These are phyloP conservation scores for Botrytis medusae DNA, from an alignment of 2,329 filamentous ascomycete species.

Conservation along the genomic window DNA sequence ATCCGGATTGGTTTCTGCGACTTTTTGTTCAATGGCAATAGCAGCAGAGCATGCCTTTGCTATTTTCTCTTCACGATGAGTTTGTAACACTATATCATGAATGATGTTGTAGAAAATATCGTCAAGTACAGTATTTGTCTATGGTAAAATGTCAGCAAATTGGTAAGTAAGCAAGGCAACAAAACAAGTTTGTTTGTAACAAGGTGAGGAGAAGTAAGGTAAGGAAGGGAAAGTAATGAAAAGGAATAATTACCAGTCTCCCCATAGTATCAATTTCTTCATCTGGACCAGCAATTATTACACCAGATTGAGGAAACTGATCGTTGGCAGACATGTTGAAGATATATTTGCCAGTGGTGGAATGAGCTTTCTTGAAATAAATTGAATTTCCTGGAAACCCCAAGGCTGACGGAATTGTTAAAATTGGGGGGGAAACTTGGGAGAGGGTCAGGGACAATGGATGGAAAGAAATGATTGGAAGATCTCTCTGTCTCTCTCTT, in stretches of 20 bases:
- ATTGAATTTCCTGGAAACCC: background rate
- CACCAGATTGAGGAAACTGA: constrained; percentile 43
- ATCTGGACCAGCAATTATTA: constrained; percentile 53
- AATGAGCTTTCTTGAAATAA: background rate
- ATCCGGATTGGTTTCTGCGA: constrained; percentile 32
- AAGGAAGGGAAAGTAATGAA: constrained; percentile 21
- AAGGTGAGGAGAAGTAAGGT: background rate
- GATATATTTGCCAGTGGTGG: background rate
- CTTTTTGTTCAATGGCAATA: constrained; percentile 60
- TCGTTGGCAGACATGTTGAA: constrained; percentile 36
- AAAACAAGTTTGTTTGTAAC: background rate
- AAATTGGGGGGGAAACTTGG: background rate
- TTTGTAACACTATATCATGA: constrained; percentile 70
- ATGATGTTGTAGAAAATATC: constrained; percentile 75
- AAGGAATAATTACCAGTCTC: constrained; percentile 53
- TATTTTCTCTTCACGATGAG: constrained; percentile 76
- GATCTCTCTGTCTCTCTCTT: background rate
- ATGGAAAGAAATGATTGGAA: background rate
- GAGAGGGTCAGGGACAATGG: background rate
- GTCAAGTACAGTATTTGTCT: constrained; percentile 68
- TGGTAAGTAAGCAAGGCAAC: constrained; percentile 20
- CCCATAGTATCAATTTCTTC: constrained; percentile 48
- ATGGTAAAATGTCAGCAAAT: constrained; percentile 27
- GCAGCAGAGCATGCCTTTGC: constrained; percentile 66
- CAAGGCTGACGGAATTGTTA: constrained; percentile 11